These are phyloP conservation scores for Hymenoscyphus scutula DNA, from an alignment of 2,329 filamentous ascomycete genomes.

Conservation along the genomic window DNA sequence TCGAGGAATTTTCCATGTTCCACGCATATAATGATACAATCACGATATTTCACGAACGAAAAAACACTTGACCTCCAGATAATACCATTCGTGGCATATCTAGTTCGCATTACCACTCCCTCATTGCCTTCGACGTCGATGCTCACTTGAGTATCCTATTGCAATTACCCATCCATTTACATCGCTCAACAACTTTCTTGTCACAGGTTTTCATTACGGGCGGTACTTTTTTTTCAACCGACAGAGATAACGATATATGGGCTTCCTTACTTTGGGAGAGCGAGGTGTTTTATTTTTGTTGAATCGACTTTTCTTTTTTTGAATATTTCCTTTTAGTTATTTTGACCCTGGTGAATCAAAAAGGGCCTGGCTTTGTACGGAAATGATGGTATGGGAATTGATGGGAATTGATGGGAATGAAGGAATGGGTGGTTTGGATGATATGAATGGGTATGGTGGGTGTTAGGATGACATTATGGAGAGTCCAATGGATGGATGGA, in stretches of 20 bases:
- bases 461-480: neutral
- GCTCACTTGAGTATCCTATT: neutral
- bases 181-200: neutral
- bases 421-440: neutral
- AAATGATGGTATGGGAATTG: neutral
- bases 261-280: neutral
- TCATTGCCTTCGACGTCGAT: neutral
- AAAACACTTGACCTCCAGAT: neutral
- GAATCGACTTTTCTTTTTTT: neutral
- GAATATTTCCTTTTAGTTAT: neutral
- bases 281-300: neutral
- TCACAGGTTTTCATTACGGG: neutral
- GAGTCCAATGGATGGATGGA: slow-evolving; percentile 3
- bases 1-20: neutral
- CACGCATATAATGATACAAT: slow-evolving; percentile 8
- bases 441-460: neutral
- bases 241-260: neutral
- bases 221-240: neutral
- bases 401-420: neutral
- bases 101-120: neutral
- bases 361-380: neutral
- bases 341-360: neutral
- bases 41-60: slow-evolving; percentile 6
- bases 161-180: neutral
- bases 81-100: neutral